Evolutionary conservation across 441 rosid genomes (phyloP).

Genomic region (Populus tomentosa): DNA sequence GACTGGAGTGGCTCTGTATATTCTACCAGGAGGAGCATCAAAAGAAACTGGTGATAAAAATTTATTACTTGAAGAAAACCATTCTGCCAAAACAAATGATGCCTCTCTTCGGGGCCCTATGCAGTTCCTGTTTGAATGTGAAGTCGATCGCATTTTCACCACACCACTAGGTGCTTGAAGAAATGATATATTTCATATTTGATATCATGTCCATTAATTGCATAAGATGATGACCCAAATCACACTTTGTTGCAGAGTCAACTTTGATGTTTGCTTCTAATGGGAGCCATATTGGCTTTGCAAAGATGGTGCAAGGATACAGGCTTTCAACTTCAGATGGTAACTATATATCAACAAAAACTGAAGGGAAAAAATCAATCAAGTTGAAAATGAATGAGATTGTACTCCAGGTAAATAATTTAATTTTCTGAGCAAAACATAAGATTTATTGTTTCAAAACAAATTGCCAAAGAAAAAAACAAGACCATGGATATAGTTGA

Average conservation of each 20-base stretch:
- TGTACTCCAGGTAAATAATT: slow-evolving; percentile 75
- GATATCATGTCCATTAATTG: slow-evolving; percentile 7
- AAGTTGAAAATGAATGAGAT: slow-evolving; percentile 81
- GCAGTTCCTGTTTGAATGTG: slow-evolving; percentile 88
- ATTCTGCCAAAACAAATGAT: slow-evolving; percentile 49
- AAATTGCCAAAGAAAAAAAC: background rate
- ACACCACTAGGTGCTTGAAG: slow-evolving; percentile 83
- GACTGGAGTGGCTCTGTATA: slow-evolving; percentile 73
- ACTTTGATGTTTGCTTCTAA: slow-evolving; percentile 87
- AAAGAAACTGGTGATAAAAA: slow-evolving; percentile 63
- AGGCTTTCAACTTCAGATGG: slow-evolving; percentile 76
- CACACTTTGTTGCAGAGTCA: slow-evolving; percentile 61
- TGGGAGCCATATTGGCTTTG: slow-evolving; percentile 82
- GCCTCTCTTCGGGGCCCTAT: slow-evolving; percentile 75
- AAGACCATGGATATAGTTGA: background rate
- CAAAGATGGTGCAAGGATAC: slow-evolving; percentile 83
- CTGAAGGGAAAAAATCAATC: slow-evolving; percentile 82
- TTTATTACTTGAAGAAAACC: slow-evolving; percentile 56
- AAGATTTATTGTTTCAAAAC: background rate
- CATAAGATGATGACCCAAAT: slow-evolving; percentile 30
- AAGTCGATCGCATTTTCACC: slow-evolving; percentile 87
- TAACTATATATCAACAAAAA: slow-evolving; percentile 76
- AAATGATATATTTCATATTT: slow-evolving; percentile 20
- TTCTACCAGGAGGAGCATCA: slow-evolving; percentile 68
- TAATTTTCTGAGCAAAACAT: background rate